Base-by-base conservation (phyloP, 805 yeast genomes). In the Ogataea trehaloabstinens region DNA sequence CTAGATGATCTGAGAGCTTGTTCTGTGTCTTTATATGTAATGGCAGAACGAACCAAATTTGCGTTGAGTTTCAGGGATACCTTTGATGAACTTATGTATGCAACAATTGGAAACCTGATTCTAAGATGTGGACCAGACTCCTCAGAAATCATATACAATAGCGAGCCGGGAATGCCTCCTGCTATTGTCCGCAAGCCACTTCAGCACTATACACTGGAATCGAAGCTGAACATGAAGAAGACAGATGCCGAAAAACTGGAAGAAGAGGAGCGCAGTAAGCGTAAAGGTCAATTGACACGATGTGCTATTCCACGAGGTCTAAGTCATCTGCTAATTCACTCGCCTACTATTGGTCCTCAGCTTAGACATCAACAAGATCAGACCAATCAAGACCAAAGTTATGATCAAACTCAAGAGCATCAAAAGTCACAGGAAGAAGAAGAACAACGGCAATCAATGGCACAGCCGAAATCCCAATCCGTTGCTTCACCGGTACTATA, bases 1-100 rank as follows among this genome's bases (percentile, higher is more conserved):
- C 60, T 80, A 51, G 83, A 80, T 56, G 84, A 79, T 60, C 59
- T 80, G 28, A 65, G 84, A 41, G 82, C 83, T 6, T 80, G 87
- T 48, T 78, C 85, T 2, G 70, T 78, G 12, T 75, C 82, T 42
- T 58, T 80, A 13, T 80, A 77, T 52, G 83, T 78, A 5, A 77
- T 80, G 82, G 71, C 82, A 13, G 85, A 80, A 51, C 66, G 85
- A 42, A 75, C 85, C 0, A 71, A 71, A 48, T 76, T 78, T 59
- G 85, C 83, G 1, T 53, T 77, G 13, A 71, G 73, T 28, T 80
- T 79, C 51, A 66, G 86, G 54, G 85, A 80, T 49, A 78, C 83
- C 2, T 80, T 80, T 60, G 87, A 80, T 52, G 82, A 78, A 48
- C 58, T 80, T 41, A 75, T 79, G 78, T 67, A 70, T 48, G 82